These are phyloP conservation scores for Planoprotostelium fungivorum DNA, from an alignment of 78 protist species.

Conservation along the genomic window DNA sequence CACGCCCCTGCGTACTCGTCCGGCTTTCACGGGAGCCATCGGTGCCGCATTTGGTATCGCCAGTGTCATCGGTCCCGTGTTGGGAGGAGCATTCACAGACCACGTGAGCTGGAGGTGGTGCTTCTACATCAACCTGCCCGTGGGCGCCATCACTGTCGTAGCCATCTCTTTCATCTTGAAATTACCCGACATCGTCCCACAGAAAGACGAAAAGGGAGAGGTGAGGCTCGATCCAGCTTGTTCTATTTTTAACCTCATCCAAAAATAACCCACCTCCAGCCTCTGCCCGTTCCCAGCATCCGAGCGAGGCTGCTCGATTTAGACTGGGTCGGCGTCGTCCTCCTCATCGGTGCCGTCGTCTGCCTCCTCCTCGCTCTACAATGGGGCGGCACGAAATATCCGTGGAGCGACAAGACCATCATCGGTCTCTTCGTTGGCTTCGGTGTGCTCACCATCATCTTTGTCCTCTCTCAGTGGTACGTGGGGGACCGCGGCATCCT, in stretches of 20 bases:
- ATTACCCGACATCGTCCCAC: conserved; percentile 12
- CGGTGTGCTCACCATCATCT: conserved; percentile 2
- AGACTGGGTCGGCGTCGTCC: conserved; percentile 37
- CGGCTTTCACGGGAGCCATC: conserved; percentile 46
- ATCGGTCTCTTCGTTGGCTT: conserved; percentile 29
- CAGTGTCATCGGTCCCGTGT: conserved; percentile 51
- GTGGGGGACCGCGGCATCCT: conserved; percentile 32
- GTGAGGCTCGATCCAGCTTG: neutral
- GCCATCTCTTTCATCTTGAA: conserved; percentile 25
- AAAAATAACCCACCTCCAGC: too few species aligned
- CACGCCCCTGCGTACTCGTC: conserved; percentile 37
- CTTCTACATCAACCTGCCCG: conserved; percentile 61
- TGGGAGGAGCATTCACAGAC: conserved; percentile 65
- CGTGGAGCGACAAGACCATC: conserved; percentile 28
- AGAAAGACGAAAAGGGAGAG: neutral
- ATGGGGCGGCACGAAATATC: conserved; percentile 50
- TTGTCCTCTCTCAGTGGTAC: conserved; percentile 12
- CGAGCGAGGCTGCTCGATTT: conserved; percentile 14
- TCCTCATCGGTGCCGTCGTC: conserved; percentile 14
- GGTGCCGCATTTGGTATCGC: conserved; percentile 62
- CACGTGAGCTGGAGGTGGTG: conserved; percentile 58
- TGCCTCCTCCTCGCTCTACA: conserved; percentile 40
- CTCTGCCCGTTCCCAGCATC: too few species aligned
- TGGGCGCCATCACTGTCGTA: conserved; percentile 32
- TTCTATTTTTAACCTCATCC: too few species aligned